Percentiles rank a stretch among this genome's conserved stretches.
Evolutionary conservation across 139 green algal species (phyloP).

Genomic region (Chlorella vulgaris): DNA sequence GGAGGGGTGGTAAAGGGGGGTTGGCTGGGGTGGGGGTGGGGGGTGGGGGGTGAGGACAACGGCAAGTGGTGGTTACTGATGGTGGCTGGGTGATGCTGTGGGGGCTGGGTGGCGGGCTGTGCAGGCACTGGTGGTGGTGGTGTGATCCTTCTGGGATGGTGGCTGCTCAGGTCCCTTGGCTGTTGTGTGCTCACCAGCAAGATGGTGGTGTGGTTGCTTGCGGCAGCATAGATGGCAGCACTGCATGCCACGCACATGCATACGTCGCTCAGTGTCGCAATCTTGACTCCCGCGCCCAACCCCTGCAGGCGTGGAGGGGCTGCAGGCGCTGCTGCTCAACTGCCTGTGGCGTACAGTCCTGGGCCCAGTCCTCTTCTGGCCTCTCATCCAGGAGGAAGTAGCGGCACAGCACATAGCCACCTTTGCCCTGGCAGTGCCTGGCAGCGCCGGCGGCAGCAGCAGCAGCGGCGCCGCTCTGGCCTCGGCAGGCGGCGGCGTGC

Average conservation of each 20-base stretch:
- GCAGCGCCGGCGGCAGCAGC: not conserved
- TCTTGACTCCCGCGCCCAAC: not conserved
- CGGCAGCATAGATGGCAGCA: no score
- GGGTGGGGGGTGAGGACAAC: not conserved
- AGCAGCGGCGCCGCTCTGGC: not conserved
- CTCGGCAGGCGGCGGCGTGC: no score
- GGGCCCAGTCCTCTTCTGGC: constrained; percentile 67
- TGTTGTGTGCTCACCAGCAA: no score
- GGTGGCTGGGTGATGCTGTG: no score
- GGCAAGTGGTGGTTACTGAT: no score
- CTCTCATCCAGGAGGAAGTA: constrained; percentile 61
- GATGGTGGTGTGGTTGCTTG: no score
- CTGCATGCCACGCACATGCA: no score
- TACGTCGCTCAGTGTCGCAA: no score
- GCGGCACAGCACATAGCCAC: constrained; percentile 10
- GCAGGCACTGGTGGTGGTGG: no score
- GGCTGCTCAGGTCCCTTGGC: no score
- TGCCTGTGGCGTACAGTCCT: constrained; percentile 68
- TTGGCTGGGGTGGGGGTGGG: not conserved
- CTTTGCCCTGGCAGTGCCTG: not conserved
- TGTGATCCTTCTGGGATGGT: no score
- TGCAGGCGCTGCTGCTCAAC: constrained; percentile 50
- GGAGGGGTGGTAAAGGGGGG: no score
- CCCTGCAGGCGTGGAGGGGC: constrained; percentile 39
- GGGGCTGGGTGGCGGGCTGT: not conserved